Evolutionary conservation across 2,329 filamentous ascomycete genomes (phyloP).

Genomic region (Arthrinium puccinioides): DNA sequence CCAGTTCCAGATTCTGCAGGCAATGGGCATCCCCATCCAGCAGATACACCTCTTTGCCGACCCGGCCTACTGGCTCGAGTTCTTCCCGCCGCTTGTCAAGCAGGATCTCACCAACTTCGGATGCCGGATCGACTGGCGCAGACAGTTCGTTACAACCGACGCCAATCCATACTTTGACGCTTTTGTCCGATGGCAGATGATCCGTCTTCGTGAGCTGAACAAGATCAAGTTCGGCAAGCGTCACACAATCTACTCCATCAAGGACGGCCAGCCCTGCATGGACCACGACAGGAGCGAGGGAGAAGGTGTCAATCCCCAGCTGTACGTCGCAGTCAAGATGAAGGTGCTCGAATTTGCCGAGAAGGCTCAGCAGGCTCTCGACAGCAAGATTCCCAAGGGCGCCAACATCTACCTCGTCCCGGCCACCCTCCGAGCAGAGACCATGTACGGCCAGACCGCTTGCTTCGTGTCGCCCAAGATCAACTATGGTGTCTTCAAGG

Average conservation of each 20-base stretch:
- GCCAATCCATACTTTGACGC: slow-evolving; percentile 95
- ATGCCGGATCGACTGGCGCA: slow-evolving; percentile 84
- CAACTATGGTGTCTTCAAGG: slow-evolving; percentile 81
- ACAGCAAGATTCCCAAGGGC: slow-evolving; percentile 69
- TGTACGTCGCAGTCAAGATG: slow-evolving; percentile 89
- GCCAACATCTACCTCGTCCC: slow-evolving; percentile 84
- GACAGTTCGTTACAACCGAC: slow-evolving; percentile 89
- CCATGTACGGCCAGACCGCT: slow-evolving; percentile 97
- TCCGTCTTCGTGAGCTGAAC: slow-evolving; percentile 75
- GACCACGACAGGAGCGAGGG: slow-evolving; percentile 78
- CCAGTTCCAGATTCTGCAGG: slow-evolving; percentile 90
- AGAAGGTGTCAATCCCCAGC: slow-evolving; percentile 77
- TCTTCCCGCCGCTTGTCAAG: slow-evolving; percentile 79
- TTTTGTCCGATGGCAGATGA: slow-evolving; percentile 97
- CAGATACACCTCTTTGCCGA: slow-evolving; percentile 94
- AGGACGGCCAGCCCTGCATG: slow-evolving; percentile 82
- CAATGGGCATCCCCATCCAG: slow-evolving; percentile 76
- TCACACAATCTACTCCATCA: slow-evolving; percentile 89
- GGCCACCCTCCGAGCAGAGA: slow-evolving; percentile 89
- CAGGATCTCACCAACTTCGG: slow-evolving; percentile 78
- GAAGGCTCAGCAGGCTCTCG: slow-evolving; percentile 61
- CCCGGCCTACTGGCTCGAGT: slow-evolving; percentile 83
- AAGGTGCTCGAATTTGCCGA: slow-evolving; percentile 86
- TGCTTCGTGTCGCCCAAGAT: slow-evolving; percentile 92
- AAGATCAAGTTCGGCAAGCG: slow-evolving; percentile 93